phyloP scores from a whole-genome alignment of 2,329 filamentous ascomycete species.

The Calonectria pauciramosa region DNA sequence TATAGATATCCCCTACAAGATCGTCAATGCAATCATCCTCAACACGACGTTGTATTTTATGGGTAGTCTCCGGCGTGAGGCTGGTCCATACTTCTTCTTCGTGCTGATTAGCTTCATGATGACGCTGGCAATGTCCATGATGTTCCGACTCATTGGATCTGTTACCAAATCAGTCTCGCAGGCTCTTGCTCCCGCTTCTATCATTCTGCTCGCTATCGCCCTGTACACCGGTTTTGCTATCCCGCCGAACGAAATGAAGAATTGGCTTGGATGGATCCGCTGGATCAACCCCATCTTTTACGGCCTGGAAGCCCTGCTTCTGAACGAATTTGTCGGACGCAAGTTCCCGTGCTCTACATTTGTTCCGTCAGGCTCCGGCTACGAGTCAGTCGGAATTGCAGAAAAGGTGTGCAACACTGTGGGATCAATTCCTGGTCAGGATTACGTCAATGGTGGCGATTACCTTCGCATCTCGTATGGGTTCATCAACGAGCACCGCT shows the following conservation, averaged over 20 bases:
- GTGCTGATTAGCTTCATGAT: slow-evolving; percentile 62
- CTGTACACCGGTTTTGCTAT: slow-evolving; percentile 65
- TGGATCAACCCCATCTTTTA: slow-evolving; percentile 76
- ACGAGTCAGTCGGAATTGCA: slow-evolving; percentile 8
- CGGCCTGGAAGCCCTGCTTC: slow-evolving; percentile 73
- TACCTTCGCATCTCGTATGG: slow-evolving; percentile 31
- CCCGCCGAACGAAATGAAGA: slow-evolving; percentile 60
- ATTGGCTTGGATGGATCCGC: slow-evolving; percentile 67
- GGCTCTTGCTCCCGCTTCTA: slow-evolving; percentile 39
- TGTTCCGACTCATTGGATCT: slow-evolving; percentile 60
- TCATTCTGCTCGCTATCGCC: slow-evolving; percentile 53
- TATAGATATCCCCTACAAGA: slow-evolving; percentile 38
- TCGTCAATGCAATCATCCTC: slow-evolving; percentile 52
- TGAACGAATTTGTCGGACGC: slow-evolving; percentile 70
- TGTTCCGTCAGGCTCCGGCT: slow-evolving; percentile 42
- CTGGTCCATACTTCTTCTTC: slow-evolving; percentile 64
- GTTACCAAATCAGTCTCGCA: slow-evolving; percentile 38
- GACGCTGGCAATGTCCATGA: slow-evolving; percentile 74
- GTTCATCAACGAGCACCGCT: slow-evolving; percentile 26
- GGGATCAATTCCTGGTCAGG: not conserved
- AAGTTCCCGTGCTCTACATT: slow-evolving; percentile 60
- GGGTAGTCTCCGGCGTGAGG: slow-evolving; percentile 72
- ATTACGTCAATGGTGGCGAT: slow-evolving; percentile 19
- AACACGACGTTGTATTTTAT: slow-evolving; percentile 71
- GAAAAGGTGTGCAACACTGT: slow-evolving; percentile 18